Base-by-base conservation (phyloP, 2,329 filamentous ascomycete species). In the Aspergillus sp. region DNA sequence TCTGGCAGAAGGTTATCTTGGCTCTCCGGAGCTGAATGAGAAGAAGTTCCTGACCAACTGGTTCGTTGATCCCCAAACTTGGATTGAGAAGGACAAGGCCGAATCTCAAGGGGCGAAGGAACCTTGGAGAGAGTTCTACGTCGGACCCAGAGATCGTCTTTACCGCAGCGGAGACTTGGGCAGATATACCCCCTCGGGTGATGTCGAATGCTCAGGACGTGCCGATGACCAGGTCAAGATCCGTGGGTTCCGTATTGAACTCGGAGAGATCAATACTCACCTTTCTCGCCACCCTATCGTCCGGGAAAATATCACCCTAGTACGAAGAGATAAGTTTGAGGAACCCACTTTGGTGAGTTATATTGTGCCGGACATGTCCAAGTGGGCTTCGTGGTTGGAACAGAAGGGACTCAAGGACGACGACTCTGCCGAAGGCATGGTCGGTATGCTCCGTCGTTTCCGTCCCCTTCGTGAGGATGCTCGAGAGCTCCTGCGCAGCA, bases 171-270 rank as follows among this genome's bases (percentile, higher is more conserved):
- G 93, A 21, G 93, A 97, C 69, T 76, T 99, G 3, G 93, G 93
- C 3, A 78, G 85, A 52, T 92, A 89, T 65, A 83, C 84, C 47
- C 78, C 81, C 2, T 80, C 84, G 42, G 90, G 89, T 32, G 86
- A 87, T 58, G 87, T 91, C 10, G 88, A 88, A 64, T 89, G 86
- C 65, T 87, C 88, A 9, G 93, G 93, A 19, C 82, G 94, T 53
- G 86, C 85, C 20, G 93, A 97, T 66, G 83, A 88, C 60, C 93
- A 97, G 69, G 89, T 97, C 76, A 99, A 97, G 78, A 93, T 97
- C 59, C 88, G 94, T 55, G 93, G 93, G 1, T 97, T 97, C 80
- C 83, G 93, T 56, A 96, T 99, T 61, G 94, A 99, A 74, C 85
- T 97, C 43, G 88, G 88, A 58, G 94, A 97, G 61, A 97, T 97